Evolutionary conservation across 768 basidiomycete species (phyloP), one percentile per base, ranked within the genome.

Genomic region (Nidularia sp.): DNA sequence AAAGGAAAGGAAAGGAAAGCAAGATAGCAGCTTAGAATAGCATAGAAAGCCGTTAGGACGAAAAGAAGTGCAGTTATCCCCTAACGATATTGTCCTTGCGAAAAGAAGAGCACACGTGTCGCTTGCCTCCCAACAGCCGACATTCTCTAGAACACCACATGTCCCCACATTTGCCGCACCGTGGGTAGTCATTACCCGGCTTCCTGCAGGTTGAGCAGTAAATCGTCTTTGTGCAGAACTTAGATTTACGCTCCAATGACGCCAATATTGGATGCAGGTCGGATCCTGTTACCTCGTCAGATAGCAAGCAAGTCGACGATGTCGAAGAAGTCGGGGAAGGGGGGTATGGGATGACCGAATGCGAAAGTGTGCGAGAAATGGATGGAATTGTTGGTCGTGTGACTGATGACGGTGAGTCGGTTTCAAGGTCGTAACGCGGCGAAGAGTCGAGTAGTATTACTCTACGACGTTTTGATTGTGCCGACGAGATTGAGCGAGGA

Each of bases 71-170:
- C n/a, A n/a, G n/a, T n/a, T n/a, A n/a, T n/a, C n/a, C n/a, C n/a
- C n/a, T n/a, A n/a, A n/a, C n/a, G n/a, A n/a, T n/a, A n/a, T n/a
- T n/a, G n/a, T n/a, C n/a, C n/a, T n/a, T n/a, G n/a, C n/a, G n/a
- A n/a, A n/a, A n/a, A n/a, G 4, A 48, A 12, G 5, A 49, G 55
- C 84, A 84, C 7, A 69, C 57, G 62, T 85, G 84, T 58, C 75
- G 75, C 59, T 75, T 78, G 35, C 76, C 79, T 18, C 72, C 75
- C 44, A 71, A 67, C 51, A 86, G 57, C 49, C 85, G 73, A 62
- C 85, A 86, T 32, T 77, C 65, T 50, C 85, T 71, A 25, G 84
- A 85, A 57, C 85, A 86, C 85, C 85, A 86, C 67, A 71, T 77
- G 32, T 75, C 74, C 22, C 71, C 66, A 55, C 85, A 86, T 53